These are phyloP conservation scores for Microsporum canis DNA, from an alignment of 2,329 filamentous ascomycete genomes.

Conservation along the genomic window DNA sequence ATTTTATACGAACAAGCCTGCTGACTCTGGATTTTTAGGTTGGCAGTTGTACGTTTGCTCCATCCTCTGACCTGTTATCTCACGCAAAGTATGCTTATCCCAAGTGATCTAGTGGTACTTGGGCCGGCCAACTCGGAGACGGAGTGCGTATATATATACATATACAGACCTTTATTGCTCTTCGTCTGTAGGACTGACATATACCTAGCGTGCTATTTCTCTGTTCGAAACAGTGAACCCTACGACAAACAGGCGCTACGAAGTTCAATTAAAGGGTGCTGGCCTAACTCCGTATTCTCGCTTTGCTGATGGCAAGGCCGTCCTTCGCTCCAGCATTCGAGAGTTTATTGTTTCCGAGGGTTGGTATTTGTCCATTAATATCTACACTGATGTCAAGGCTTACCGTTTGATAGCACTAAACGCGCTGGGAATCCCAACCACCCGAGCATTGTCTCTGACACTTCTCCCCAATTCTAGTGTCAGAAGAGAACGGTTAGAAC, in stretches of 20 bases:
- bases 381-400: background rate
- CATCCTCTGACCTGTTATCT: background rate
- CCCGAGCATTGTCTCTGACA: slow-evolving; percentile 72
- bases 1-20: background rate
- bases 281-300: slow-evolving; percentile 89
- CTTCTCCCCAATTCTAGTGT: slow-evolving; percentile 63
- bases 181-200: background rate
- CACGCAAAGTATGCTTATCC: slow-evolving; percentile 22
- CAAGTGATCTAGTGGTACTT: slow-evolving; percentile 50
- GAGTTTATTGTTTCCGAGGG: slow-evolving; percentile 90
- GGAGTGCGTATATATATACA: slow-evolving; percentile 38
- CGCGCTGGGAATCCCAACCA: slow-evolving; percentile 74
- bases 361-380: slow-evolving; percentile 11
- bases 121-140: slow-evolving; percentile 93
- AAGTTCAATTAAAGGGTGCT: slow-evolving; percentile 89
- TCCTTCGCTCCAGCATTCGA: slow-evolving; percentile 80
- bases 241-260: slow-evolving; percentile 59
- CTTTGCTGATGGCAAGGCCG: slow-evolving; percentile 91
- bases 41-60: slow-evolving; percentile 38
- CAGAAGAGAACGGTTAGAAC: slow-evolving; percentile 67
- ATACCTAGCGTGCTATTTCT: slow-evolving; percentile 61
- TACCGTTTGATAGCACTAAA: slow-evolving; percentile 45
- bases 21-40: slow-evolving; percentile 20
- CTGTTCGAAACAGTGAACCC: slow-evolving; percentile 82
- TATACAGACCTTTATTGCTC: background rate